Evolutionary conservation across 2,329 filamentous ascomycete species (phyloP), one percentile per base, ranked within the genome.

Genomic region (Clonostachys rhizophaga): DNA sequence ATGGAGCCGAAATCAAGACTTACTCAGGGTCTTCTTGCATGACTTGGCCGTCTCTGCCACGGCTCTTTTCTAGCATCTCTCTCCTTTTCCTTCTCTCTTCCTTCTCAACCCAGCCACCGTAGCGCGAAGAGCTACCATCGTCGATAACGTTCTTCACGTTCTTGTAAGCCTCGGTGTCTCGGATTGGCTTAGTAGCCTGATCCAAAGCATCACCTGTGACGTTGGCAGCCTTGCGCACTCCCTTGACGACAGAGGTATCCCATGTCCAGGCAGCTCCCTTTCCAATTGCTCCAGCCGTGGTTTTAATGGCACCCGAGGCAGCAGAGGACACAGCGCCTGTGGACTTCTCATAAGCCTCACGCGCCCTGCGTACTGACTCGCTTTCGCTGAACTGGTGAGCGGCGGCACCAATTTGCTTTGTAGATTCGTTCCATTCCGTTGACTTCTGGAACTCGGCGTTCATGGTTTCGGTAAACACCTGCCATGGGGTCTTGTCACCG

Each of bases 371-470:
- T 14, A 99, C 89, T 16, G 86, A 88, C 62, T 96, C 91, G 61
- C 91, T 96, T 70, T 97, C 92, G 34, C 86, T 86, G 62, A 99
- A 94, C 59, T 96, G 85, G 62, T 96, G 87, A 16, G 92, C 90
- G 6, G 87, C 89, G 43, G 89, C 89, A 16, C 89, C 88, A 40
- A 99, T 80, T 55, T 94, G 89, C 73, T 99, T 97, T 40, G 92
- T 99, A 40, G 90, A 95, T 63, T 99, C 94, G 62, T 99, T 96
- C 94, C 94, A 99, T 67, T 99, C 94, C 64, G 97, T 96, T 14
- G 91, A 97, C 45, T 90, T 88, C 68, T 96, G 91, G 71, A 99
- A 95, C 69, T 99, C 94, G 48, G 78, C 79, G 66, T 89, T 83
- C 69, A 99, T 82, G n/a, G 94, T 99, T 63, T 99, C 94, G 61